Conservation (phyloP, 345 rosid species). For the Lepidium africanum region DNA sequence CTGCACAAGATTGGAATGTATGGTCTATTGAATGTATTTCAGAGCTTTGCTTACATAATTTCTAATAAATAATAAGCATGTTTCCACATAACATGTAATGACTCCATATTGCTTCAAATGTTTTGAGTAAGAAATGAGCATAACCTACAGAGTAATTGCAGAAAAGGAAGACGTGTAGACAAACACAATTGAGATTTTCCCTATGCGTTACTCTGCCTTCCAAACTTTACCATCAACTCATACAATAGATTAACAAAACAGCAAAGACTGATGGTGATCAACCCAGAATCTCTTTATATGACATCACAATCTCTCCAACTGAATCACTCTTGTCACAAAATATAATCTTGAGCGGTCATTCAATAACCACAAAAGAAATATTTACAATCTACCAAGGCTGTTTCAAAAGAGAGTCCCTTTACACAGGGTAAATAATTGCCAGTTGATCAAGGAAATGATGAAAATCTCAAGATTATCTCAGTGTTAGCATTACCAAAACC, state of each 20-base stretch:
- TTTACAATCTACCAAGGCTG: not conserved
- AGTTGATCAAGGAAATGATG: not conserved
- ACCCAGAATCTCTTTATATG: not conserved
- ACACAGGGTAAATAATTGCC: not conserved
- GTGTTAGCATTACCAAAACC: not conserved
- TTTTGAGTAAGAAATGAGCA: not conserved
- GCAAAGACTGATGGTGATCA: not conserved
- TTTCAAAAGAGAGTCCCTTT: not conserved
- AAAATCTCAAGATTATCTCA: not conserved
- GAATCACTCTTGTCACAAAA: not conserved
- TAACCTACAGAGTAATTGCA: not conserved
- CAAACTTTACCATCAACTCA: not conserved
- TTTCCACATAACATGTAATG: not conserved
- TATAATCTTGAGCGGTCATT: not conserved
- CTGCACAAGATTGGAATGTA: not conserved
- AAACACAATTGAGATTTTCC: not conserved
- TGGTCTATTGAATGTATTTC: not conserved
- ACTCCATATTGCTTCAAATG: conserved; percentile 1
- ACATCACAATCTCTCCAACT: not conserved
- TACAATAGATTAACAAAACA: not conserved
- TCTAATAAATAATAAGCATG: not conserved
- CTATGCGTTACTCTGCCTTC: not conserved
- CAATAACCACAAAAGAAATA: not conserved
- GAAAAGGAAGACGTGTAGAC: not conserved
- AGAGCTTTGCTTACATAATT: not conserved